phyloP scores from a whole-genome alignment of 768 basidiomycete genomes.

The Suillus discolor region DNA sequence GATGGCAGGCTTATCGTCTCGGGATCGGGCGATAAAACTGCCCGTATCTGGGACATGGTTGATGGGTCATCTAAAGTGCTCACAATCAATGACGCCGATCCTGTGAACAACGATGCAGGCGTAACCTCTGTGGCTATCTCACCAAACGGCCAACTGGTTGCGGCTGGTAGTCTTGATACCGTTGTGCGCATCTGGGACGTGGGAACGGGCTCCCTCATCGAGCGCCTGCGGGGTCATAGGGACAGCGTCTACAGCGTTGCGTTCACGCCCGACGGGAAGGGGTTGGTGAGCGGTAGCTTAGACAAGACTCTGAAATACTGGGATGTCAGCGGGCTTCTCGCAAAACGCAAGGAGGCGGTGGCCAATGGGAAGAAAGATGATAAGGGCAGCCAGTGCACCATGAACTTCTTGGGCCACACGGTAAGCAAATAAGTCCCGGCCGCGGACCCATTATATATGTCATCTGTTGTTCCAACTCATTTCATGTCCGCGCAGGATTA shows the following conservation, averaged over 20 bases:
- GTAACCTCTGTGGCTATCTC: constrained; percentile 32
- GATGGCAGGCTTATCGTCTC: constrained; percentile 38
- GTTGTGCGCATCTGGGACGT: constrained; percentile 55
- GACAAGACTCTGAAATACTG: constrained; percentile 43
- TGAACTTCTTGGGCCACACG: constrained; percentile 34
- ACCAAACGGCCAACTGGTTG: constrained; percentile 43
- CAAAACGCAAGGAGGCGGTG: constrained; percentile 35
- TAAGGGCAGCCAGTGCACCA: constrained; percentile 29
- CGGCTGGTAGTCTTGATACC: constrained; percentile 55
- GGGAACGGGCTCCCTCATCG: constrained; percentile 35
- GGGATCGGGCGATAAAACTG: constrained; percentile 37
- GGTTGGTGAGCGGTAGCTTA: constrained; percentile 32
- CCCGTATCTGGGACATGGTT: constrained; percentile 37
- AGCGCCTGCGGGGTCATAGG: constrained; percentile 27
- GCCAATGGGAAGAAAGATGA: constrained; percentile 37
- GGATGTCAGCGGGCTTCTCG: constrained; percentile 36
- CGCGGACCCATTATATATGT: not conserved
- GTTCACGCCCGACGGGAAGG: constrained; percentile 26
- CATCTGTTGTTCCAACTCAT: not conserved
- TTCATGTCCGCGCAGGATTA: constrained; percentile 26
- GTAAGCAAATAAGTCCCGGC: constrained; percentile 12
- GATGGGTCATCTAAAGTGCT: constrained; percentile 36
- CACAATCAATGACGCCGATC: constrained; percentile 24
- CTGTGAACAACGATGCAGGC: constrained; percentile 21
- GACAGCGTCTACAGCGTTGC: constrained; percentile 35